phyloP scores from a whole-genome alignment of 2,329 filamentous ascomycete species.

The Seiridium unicorne region DNA sequence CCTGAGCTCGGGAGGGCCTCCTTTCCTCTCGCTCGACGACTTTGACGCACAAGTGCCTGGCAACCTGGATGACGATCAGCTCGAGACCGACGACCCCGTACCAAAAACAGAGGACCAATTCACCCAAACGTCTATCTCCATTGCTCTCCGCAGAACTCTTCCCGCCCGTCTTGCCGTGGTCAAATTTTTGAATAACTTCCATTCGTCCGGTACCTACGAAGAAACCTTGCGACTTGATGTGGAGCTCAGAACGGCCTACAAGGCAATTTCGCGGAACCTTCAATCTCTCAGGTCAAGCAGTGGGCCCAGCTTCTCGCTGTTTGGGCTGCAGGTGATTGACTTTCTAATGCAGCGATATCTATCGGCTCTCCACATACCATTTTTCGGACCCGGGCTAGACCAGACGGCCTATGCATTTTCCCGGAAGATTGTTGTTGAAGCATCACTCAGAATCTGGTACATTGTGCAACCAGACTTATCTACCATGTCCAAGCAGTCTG shows the following conservation, averaged over 20 bases:
- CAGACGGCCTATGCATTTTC: conserved; percentile 50
- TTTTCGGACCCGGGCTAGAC: conserved; percentile 36
- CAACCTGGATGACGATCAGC: conserved; percentile 50
- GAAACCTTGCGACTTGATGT: conserved; percentile 42
- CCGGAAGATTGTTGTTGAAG: conserved; percentile 45
- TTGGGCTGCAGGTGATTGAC: conserved; percentile 45
- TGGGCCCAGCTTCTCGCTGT: conserved; percentile 25
- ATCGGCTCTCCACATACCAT: conserved; percentile 54
- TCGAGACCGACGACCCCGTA: conserved; percentile 32
- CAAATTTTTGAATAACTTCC: conserved; percentile 42
- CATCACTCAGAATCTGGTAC: conserved; percentile 44
- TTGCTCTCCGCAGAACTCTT: conserved; percentile 43
- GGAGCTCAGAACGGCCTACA: conserved; percentile 41
- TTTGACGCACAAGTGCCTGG: conserved; percentile 49
- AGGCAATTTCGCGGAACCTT: conserved; percentile 32
- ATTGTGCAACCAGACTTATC: conserved; percentile 29
- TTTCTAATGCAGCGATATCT: conserved; percentile 54
- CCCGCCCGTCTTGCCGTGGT: conserved; percentile 39
- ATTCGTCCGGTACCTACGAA: conserved; percentile 36
- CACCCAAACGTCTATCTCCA: conserved; percentile 50
- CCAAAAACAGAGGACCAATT: conserved; percentile 23
- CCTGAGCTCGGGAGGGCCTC: conserved; percentile 42
- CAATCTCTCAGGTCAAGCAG: conserved; percentile 17
- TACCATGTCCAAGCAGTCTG: neutral
- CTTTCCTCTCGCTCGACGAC: conserved; percentile 39